Conservation (phyloP, 129 eudicot genomes). For the Ambrosia trifida region DNA sequence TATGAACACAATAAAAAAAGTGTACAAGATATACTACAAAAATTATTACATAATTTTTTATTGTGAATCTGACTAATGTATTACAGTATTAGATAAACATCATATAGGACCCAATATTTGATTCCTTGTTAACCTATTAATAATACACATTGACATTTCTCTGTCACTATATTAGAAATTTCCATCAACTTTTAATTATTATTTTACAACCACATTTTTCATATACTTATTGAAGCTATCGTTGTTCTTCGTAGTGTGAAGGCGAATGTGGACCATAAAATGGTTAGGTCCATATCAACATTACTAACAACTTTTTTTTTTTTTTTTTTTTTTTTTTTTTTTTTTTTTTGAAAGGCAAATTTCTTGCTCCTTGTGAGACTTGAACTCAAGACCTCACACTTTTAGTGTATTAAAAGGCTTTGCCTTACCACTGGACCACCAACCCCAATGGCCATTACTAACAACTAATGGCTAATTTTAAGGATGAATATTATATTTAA, state of each 20-base stretch:
- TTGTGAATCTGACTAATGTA: neutral
- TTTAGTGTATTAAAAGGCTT: no score
- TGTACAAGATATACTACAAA: neutral
- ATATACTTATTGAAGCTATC: neutral
- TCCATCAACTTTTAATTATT: neutral
- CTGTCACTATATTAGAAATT: constrained; percentile 4
- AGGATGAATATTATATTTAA: neutral
- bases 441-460: no score
- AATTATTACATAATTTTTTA: neutral
- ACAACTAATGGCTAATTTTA: neutral
- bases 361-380: no score
- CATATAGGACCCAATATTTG: constrained; percentile 1
- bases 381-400: no score
- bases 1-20: neutral
- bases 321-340: no score
- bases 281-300: constrained; percentile 11
- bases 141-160: constrained; percentile 12
- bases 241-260: neutral
- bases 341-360: no score
- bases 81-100: constrained; percentile 6
- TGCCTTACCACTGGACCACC: no score
- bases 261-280: neutral
- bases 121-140: neutral
- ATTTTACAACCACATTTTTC: neutral
- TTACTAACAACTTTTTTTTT: neutral